Base-by-base conservation (phyloP, 208 protist genomes). In the Trypanosoma lewisi region DNA sequence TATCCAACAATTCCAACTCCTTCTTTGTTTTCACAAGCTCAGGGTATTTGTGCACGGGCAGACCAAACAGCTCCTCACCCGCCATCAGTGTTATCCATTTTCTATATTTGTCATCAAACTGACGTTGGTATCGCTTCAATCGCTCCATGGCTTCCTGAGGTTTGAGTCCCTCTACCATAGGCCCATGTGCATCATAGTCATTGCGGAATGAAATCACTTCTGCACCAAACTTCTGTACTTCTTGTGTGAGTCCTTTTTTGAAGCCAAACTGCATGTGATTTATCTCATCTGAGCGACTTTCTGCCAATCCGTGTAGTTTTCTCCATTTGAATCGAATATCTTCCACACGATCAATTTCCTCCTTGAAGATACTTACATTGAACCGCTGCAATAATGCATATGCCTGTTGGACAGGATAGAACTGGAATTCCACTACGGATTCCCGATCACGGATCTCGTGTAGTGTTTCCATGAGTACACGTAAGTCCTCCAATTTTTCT, bases 51-150 rank as follows among this genome's bases (percentile, higher is more conserved):
- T 98, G 96, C 53, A 89, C 66, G 6, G 89, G 89, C 53, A 99
- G 72, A 17, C 96, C 96, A 62, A 99, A 99, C 19, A 98, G 89
- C 64, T 97, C 88, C 82, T 99, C 97, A 36, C 97, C 96, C 4
- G 89, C 94, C 79, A 85, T 89, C 63, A 96, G 96, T 31, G 91
- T 95, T 34, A 89, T 83, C 89, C 91, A 98, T 73, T 97, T 97
- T 33, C 91, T 80, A 64, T 98, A 96, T 71, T 97, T 95, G 70
- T 98, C 95, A 25, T 91, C 84, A 75, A 98, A 99, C 73, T 97
- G 78, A 48, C 89, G 80, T 82, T 99, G 88, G 78, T 97, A 98
- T 51, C 89, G 91, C 57, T 97, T 97, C 14, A 99, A 82, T 5
- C 95, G 78, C 78, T 97, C 93, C 80, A 97, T 97, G 5, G 97